A percentile compares a stretch with the other conserved stretches of the same genome.
Conservation (phyloP, 768 basidiomycete species). For the Boletus huronensis region DNA sequence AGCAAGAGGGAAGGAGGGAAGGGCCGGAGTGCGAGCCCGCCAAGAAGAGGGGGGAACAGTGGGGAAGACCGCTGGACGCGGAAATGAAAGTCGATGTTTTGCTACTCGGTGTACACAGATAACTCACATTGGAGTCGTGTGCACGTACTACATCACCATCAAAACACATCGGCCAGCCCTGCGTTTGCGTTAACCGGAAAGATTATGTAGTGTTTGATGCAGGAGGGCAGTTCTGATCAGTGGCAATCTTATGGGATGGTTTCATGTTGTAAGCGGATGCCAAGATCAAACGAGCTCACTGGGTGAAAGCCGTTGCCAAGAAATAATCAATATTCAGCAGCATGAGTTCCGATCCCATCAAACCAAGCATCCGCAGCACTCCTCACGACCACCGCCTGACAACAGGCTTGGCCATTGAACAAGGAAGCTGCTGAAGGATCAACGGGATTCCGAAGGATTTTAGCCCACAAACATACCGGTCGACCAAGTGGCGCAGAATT, state of each 20-base stretch:
- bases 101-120: not conserved
- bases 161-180: not conserved
- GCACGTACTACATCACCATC: not conserved
- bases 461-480: constrained; percentile 71
- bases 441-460: constrained; percentile 10
- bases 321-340: not conserved
- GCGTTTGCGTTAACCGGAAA: not conserved
- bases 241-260: not conserved
- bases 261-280: not conserved
- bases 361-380: constrained; percentile 64
- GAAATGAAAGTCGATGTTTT: constrained; percentile 35
- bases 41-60: constrained; percentile 53
- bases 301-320: not conserved
- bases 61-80: constrained; percentile 81
- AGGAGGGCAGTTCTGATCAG: not conserved
- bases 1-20: constrained; percentile 60
- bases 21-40: constrained; percentile 73
- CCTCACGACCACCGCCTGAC: constrained; percentile 39
- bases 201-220: not conserved
- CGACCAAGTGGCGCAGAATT: constrained; percentile 76
- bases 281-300: not conserved
- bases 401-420: constrained; percentile 83
- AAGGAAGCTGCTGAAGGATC: constrained; percentile 55
- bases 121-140: not conserved
- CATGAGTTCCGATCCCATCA: constrained; percentile 30